Conservation (phyloP, 1,139 yeast species). For the Sugiyamaella japonica region DNA sequence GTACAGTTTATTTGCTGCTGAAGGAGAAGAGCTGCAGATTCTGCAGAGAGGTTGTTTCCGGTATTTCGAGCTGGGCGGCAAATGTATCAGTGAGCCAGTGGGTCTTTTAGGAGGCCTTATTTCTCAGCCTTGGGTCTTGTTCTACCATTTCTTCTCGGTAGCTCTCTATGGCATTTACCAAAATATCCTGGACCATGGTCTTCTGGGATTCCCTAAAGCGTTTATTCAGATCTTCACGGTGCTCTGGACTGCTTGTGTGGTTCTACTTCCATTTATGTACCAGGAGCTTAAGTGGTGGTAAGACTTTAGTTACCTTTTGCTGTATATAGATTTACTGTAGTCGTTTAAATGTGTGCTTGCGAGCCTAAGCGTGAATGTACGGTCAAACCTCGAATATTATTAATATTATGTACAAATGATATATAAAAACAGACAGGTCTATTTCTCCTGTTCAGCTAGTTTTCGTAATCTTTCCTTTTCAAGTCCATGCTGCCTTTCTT, state of each 20-base stretch:
- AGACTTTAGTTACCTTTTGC: not conserved
- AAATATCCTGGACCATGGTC: constrained; percentile 66
- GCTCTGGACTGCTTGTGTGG: constrained; percentile 69
- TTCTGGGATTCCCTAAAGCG: constrained; percentile 70
- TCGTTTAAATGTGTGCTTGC: not conserved
- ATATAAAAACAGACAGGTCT: constrained; percentile 4
- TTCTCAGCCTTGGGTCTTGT: constrained; percentile 70
- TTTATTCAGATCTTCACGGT: constrained; percentile 67
- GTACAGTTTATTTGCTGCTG: constrained; percentile 88
- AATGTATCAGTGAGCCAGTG: constrained; percentile 74
- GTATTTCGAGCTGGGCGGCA: constrained; percentile 84
- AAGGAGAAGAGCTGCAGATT: constrained; percentile 59
- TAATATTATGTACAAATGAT: constrained; percentile 7
- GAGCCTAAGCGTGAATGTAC: no score
- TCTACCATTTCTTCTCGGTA: constrained; percentile 85
- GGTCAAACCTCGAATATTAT: no score
- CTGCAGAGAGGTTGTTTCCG: constrained; percentile 87
- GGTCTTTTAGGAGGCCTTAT: constrained; percentile 79
- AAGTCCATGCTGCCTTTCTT: constrained; percentile 22
- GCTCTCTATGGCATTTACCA: constrained; percentile 79
- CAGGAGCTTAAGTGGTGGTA: constrained; percentile 33
- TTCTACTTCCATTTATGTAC: constrained; percentile 48
- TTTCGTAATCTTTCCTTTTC: constrained; percentile 33
- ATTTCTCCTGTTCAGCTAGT: constrained; percentile 37
- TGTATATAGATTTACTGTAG: constrained; percentile 6